These are phyloP conservation scores for Acanthamoeba quina DNA, from an alignment of 208 protist species.

Conservation along the genomic window DNA sequence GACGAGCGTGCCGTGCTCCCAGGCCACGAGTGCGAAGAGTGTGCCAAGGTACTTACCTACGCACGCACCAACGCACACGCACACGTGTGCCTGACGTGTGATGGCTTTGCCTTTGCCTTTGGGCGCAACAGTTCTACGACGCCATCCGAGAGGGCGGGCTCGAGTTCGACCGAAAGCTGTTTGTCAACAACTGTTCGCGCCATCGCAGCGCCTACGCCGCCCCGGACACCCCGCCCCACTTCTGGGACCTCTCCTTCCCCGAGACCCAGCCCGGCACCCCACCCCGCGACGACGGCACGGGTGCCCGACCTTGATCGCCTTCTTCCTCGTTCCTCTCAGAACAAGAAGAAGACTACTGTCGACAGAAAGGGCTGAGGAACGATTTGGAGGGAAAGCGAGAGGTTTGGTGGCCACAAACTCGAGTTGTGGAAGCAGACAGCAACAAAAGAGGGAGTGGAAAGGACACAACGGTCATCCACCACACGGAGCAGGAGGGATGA, in stretches of 20 bases:
- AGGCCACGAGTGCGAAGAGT: slow-evolving; percentile 48
- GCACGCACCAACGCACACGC: neutral
- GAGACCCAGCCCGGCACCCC: slow-evolving; percentile 50
- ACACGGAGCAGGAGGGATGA: neutral
- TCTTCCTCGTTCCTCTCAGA: too few species aligned
- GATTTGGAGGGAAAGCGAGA: too few species aligned
- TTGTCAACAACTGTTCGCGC: slow-evolving; percentile 43
- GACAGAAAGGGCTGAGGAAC: too few species aligned
- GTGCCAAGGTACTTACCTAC: neutral
- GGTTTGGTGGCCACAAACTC: too few species aligned
- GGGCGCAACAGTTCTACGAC: slow-evolving; percentile 8
- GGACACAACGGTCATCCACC: neutral
- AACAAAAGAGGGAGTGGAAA: neutral
- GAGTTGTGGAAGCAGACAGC: too few species aligned
- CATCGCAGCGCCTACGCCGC: slow-evolving; percentile 37
- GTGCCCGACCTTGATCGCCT: too few species aligned
- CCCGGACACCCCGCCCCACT: slow-evolving; percentile 55
- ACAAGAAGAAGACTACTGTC: too few species aligned
- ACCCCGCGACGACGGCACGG: neutral
- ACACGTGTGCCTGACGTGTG: neutral
- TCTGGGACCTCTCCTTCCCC: slow-evolving; percentile 57
- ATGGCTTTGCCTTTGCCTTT: neutral
- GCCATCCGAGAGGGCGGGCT: slow-evolving; percentile 14
- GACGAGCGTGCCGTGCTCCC: slow-evolving; percentile 46
- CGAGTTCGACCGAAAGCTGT: slow-evolving; percentile 14